These are phyloP conservation scores for Aureobasidium sp. DNA, from an alignment of 2,329 filamentous ascomycete genomes.

Conservation along the genomic window DNA sequence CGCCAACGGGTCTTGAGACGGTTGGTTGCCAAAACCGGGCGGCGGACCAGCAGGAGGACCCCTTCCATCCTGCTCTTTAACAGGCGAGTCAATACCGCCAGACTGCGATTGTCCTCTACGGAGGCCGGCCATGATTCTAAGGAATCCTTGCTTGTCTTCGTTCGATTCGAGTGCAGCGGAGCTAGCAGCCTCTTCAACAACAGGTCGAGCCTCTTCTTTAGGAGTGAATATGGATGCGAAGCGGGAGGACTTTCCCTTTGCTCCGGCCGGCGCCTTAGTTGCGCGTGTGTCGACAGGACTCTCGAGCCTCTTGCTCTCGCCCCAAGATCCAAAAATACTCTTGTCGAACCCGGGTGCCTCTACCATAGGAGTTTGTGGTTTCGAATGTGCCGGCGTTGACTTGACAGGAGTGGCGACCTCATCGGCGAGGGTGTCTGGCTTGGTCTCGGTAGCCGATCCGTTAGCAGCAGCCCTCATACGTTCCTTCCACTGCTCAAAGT, in stretches of 20 bases:
- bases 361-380: conserved; percentile 54
- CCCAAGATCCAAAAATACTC: conserved; percentile 59
- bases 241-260: conserved; percentile 68
- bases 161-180: conserved; percentile 34
- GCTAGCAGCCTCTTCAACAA: conserved; percentile 17
- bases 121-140: conserved; percentile 74
- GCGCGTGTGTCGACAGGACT: conserved; percentile 32
- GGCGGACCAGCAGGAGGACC: conserved; percentile 2
- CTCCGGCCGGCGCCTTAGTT: conserved; percentile 25
- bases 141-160: conserved; percentile 79
- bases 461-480: conserved; percentile 64
- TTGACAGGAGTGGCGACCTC: conserved; percentile 19
- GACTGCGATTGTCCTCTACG: conserved; percentile 44
- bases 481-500: conserved; percentile 93
- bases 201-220: conserved; percentile 29
- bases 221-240: conserved; percentile 68
- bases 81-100: conserved; percentile 16
- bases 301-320: conserved; percentile 44
- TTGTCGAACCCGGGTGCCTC: conserved; percentile 63
- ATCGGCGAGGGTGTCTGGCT: conserved; percentile 19
- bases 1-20: conserved; percentile 8
- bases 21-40: background rate
- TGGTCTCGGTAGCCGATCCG: conserved; percentile 29
- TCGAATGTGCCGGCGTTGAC: conserved; percentile 25
- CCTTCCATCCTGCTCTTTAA: conserved; percentile 17